These are phyloP conservation scores for Thalassiosira profunda DNA, from an alignment of 108 stramenopile genomes.

Conservation along the genomic window DNA sequence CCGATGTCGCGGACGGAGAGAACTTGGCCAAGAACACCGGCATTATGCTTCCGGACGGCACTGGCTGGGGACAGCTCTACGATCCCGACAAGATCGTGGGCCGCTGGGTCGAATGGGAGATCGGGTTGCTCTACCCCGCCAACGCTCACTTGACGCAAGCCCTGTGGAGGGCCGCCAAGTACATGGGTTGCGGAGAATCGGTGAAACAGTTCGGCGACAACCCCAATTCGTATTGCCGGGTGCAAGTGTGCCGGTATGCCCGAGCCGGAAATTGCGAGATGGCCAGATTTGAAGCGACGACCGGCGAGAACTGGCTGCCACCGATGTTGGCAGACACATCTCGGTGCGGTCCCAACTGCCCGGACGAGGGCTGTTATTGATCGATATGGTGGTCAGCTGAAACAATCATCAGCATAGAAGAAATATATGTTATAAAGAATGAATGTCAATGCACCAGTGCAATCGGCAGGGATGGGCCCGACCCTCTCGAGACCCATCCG, in stretches of 20 bases:
- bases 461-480: too few relatives aligned
- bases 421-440: too few relatives aligned
- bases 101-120: constrained; percentile 8
- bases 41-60: too few relatives aligned
- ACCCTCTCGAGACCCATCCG: too few relatives aligned
- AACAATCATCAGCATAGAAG: too few relatives aligned
- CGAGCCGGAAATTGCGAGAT: not conserved
- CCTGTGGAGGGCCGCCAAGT: constrained; percentile 17
- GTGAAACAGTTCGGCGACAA: not conserved
- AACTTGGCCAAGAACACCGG: constrained; percentile 20
- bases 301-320: not conserved
- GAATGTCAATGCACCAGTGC: too few relatives aligned
- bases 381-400: too few relatives aligned
- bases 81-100: not conserved
- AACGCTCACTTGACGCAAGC: constrained; percentile 17
- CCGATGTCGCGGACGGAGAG: not conserved
- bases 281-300: not conserved
- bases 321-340: constrained; percentile 2
- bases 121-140: not conserved
- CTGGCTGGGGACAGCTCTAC: not conserved
- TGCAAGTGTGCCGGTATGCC: not conserved
- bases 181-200: constrained; percentile 26
- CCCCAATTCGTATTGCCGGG: not conserved
- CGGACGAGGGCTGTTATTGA: not conserved
- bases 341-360: not conserved